phyloP scores from a whole-genome alignment of 2,329 filamentous ascomycete species.

The Leptographium wingfieldii region DNA sequence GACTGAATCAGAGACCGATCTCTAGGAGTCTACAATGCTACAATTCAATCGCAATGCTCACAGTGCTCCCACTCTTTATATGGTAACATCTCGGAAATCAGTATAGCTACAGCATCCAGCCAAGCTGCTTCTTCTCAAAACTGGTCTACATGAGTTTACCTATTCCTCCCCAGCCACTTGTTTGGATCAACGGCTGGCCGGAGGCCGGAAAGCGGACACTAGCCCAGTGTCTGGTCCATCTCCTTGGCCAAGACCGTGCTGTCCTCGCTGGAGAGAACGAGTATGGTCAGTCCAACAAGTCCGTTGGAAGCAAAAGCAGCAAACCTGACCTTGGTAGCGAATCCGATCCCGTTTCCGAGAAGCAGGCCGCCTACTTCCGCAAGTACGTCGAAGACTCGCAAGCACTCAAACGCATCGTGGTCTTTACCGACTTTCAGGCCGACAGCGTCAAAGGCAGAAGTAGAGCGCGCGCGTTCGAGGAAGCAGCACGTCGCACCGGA shows the following conservation, averaged over 20 bases:
- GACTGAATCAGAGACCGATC: too few species aligned
- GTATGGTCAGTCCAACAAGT: background rate
- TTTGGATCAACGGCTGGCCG: constrained; percentile 23
- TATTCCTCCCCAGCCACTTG: constrained; percentile 12
- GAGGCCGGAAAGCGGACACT: constrained; percentile 21
- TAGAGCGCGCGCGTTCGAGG: constrained; percentile 14
- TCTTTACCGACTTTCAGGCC: constrained; percentile 18
- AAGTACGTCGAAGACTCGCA: constrained; percentile 14
- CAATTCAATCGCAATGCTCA: too few species aligned
- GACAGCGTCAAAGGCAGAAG: constrained; percentile 14
- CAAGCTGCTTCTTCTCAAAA: background rate
- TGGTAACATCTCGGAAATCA: too few species aligned
- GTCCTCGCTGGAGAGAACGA: constrained; percentile 15
- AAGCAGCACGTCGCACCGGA: constrained; percentile 14
- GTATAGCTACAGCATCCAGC: too few species aligned
- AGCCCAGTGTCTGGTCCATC: constrained; percentile 18
- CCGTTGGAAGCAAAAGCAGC: background rate
- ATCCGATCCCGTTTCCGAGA: background rate
- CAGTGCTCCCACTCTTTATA: too few species aligned
- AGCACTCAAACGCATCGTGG: constrained; percentile 13
- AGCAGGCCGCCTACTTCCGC: constrained; percentile 14
- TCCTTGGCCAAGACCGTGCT: constrained; percentile 19
- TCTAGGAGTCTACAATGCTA: too few species aligned
- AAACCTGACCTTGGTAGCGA: background rate
- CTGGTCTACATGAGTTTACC: background rate